Conservation (phyloP, 1,139 yeast species). For the Geotrichum carabidarum region DNA sequence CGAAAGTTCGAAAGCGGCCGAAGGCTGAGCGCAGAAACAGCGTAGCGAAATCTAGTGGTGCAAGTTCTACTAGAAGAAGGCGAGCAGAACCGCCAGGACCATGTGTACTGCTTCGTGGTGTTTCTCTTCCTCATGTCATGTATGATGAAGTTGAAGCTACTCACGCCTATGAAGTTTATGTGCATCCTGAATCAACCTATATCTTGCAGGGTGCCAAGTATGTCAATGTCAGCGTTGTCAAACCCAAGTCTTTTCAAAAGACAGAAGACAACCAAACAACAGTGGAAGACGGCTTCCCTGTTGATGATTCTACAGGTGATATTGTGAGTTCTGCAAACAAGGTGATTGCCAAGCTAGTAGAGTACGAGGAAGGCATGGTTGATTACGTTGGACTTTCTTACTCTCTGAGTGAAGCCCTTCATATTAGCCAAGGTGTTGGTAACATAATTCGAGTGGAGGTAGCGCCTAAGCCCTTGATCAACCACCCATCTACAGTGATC, state of each 20-base stretch:
- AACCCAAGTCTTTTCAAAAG: slow-evolving; percentile 26
- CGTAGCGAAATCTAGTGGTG: slow-evolving; percentile 26
- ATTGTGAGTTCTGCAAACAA: slow-evolving; percentile 36
- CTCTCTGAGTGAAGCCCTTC: slow-evolving; percentile 55
- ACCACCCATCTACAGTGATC: slow-evolving; percentile 43
- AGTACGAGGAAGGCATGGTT: slow-evolving; percentile 39
- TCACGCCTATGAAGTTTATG: slow-evolving; percentile 43
- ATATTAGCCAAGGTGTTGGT: slow-evolving; percentile 48
- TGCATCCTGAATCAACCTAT: slow-evolving; percentile 39
- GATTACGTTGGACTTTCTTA: slow-evolving; percentile 54
- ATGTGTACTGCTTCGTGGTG: slow-evolving; percentile 49
- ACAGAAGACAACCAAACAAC: background rate
- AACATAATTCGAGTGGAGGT: slow-evolving; percentile 52
- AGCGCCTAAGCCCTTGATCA: slow-evolving; percentile 42
- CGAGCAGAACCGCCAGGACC: slow-evolving; percentile 31
- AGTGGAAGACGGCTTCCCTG: slow-evolving; percentile 16
- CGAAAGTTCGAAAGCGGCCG: slow-evolving; percentile 50
- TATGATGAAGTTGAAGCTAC: slow-evolving; percentile 14
- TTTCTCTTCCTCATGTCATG: slow-evolving; percentile 49
- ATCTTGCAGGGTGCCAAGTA: slow-evolving; percentile 41
- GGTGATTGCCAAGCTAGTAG: slow-evolving; percentile 53
- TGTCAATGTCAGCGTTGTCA: slow-evolving; percentile 55
- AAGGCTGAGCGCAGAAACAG: slow-evolving; percentile 24
- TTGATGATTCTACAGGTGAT: slow-evolving; percentile 16
- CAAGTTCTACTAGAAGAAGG: slow-evolving; percentile 17